Conservation (phyloP, 2,329 filamentous ascomycete genomes). For the Fusarium coicis region DNA sequence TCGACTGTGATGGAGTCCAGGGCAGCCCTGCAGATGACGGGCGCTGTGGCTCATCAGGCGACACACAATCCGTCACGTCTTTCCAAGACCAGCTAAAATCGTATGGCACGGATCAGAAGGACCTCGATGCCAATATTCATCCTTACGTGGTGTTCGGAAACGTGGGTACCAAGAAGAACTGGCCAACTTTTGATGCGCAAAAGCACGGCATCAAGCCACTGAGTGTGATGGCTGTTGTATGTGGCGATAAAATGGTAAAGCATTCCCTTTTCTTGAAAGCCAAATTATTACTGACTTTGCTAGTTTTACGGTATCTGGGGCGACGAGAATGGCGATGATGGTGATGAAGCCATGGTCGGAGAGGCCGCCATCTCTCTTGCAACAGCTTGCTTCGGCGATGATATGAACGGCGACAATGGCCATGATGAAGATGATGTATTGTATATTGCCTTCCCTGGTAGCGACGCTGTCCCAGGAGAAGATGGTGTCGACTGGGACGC, state of each 20-base stretch:
- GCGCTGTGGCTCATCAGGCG: slow-evolving; percentile 56
- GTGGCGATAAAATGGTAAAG: slow-evolving; percentile 57
- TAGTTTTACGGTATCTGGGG: slow-evolving; percentile 70
- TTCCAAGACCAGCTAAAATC: slow-evolving; percentile 54
- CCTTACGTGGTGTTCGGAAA: slow-evolving; percentile 67
- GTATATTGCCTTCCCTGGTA: slow-evolving; percentile 69
- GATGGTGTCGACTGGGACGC: slow-evolving; percentile 66
- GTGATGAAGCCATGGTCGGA: slow-evolving; percentile 59
- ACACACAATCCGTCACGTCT: slow-evolving; percentile 59
- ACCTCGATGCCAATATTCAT: slow-evolving; percentile 63
- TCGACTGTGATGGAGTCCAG: slow-evolving; percentile 67
- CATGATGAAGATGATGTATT: slow-evolving; percentile 68
- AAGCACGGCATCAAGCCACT: slow-evolving; percentile 59
- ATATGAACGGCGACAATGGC: slow-evolving; percentile 65
- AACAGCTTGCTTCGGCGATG: slow-evolving; percentile 64
- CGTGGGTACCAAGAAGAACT: slow-evolving; percentile 48
- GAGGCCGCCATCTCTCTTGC: slow-evolving; percentile 69
- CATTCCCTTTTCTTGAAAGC: fast-evolving
- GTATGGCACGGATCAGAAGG: slow-evolving; percentile 52
- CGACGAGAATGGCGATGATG: slow-evolving; percentile 67
- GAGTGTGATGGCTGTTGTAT: slow-evolving; percentile 66
- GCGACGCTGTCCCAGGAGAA: slow-evolving; percentile 65
- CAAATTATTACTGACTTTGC: not conserved
- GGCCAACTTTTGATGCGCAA: slow-evolving; percentile 54
- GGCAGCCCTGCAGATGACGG: slow-evolving; percentile 54